Percentiles rank a stretch among this genome's conserved stretches.
Conservation (phyloP, 2,329 filamentous ascomycete species). For the Beauveria medogensis region DNA sequence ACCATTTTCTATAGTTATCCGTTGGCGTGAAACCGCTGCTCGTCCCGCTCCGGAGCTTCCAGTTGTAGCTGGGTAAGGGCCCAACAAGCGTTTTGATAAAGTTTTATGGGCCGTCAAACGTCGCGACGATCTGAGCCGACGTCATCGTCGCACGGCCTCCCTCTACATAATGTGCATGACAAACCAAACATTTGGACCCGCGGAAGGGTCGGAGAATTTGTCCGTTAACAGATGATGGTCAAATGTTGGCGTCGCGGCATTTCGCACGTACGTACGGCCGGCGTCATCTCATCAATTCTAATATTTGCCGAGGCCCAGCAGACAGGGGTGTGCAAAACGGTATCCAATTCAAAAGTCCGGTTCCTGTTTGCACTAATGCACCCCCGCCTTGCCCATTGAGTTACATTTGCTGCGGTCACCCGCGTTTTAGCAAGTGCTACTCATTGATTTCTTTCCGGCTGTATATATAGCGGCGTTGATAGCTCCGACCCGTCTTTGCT, state of each 20-base stretch:
- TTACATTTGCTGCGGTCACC: constrained; percentile 1
- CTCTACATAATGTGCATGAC: background rate
- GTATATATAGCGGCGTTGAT: background rate
- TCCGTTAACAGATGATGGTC: background rate
- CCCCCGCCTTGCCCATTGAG: background rate
- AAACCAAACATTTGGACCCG: background rate
- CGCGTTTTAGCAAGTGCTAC: background rate
- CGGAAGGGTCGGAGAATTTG: background rate
- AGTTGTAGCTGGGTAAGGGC: background rate
- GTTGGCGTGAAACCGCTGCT: background rate
- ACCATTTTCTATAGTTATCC: background rate
- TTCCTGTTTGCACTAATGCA: background rate
- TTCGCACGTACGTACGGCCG: background rate
- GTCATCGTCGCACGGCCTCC: background rate
- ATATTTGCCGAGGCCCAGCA: background rate
- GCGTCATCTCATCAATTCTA: background rate
- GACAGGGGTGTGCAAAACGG: background rate
- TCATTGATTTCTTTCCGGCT: background rate
- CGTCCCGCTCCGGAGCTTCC: background rate
- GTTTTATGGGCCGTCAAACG: constrained; percentile 5
- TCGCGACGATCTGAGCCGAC: background rate
- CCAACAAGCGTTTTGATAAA: background rate
- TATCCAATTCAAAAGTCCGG: constrained; percentile 3
- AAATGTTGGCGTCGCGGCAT: background rate
- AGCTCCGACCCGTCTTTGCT: background rate